These are phyloP conservation scores for Stygiomarasmius scandens DNA, from an alignment of 1,284 basidiomycete genomes.

Conservation along the genomic window DNA sequence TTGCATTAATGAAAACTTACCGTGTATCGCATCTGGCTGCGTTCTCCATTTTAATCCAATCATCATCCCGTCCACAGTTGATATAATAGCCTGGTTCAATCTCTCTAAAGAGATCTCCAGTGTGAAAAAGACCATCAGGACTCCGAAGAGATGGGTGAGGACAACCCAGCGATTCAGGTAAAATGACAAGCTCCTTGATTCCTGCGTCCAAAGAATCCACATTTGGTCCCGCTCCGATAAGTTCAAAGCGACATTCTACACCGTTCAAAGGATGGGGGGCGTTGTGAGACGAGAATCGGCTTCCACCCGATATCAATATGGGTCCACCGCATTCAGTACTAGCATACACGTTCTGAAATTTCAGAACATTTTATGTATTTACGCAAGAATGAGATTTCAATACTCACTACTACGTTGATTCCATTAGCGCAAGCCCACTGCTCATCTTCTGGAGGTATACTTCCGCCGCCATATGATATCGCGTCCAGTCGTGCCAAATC, in stretches of 20 bases:
- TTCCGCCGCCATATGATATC: background rate
- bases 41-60: slow-evolving; percentile 30
- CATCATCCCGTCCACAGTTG: slow-evolving; percentile 29
- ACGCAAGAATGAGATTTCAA: background rate
- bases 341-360: background rate
- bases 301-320: background rate
- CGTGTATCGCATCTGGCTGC: slow-evolving; percentile 29
- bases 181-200: slow-evolving; percentile 29
- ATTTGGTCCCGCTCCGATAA: background rate
- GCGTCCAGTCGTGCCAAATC: background rate
- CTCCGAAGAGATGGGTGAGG: slow-evolving; percentile 28
- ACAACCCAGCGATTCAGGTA: slow-evolving; percentile 25
- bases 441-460: background rate
- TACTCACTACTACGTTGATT: slow-evolving; percentile 5
- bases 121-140: slow-evolving; percentile 27
- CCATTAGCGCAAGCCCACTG: background rate
- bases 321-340: slow-evolving; percentile 1
- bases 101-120: slow-evolving; percentile 33
- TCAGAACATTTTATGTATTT: background rate
- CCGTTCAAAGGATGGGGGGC: background rate
- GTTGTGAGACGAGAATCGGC: background rate
- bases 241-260: background rate
- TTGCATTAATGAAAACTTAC: slow-evolving; percentile 17
- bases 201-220: background rate
- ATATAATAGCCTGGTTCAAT: slow-evolving; percentile 26